Percentiles rank a stretch among this genome's conserved stretches.
phyloP scores from a whole-genome alignment of 78 protist species.

The Monocercomonoides exilis region DNA sequence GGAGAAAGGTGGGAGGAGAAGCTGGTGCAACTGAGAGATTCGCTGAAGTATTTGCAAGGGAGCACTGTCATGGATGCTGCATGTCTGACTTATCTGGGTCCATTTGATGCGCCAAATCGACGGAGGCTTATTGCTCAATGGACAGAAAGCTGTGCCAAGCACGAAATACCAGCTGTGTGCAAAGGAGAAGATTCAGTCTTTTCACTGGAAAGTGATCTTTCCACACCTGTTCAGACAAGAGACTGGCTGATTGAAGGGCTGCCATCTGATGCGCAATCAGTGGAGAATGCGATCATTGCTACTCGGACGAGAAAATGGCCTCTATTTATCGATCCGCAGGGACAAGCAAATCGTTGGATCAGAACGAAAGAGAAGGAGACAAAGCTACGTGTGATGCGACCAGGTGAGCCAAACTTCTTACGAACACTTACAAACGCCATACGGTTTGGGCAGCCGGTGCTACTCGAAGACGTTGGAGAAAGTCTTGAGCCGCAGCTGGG shows the following conservation, averaged over 20 bases:
- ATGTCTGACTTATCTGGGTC: conserved; percentile 61
- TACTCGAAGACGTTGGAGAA: conserved; percentile 65
- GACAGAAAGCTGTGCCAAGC: conserved; percentile 10
- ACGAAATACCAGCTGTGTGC: too few relatives aligned
- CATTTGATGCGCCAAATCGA: conserved; percentile 54
- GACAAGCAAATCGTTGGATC: conserved; percentile 70
- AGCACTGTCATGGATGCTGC: conserved; percentile 53
- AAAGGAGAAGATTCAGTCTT: too few relatives aligned
- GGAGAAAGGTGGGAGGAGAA: conserved; percentile 60
- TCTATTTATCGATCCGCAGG: conserved; percentile 70
- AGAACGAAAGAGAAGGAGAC: conserved; percentile 41
- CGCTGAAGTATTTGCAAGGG: conserved; percentile 56
- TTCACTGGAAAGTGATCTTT: too few relatives aligned
- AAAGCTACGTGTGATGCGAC: conserved; percentile 26
- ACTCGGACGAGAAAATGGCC: conserved; percentile 48
- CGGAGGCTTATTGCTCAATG: conserved; percentile 15
- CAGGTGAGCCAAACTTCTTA: conserved; percentile 37
- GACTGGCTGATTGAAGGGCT: conserved; percentile 25
- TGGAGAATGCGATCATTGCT: conserved; percentile 54
- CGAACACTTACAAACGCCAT: conserved; percentile 40
- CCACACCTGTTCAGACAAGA: too few relatives aligned
- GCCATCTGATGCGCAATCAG: conserved; percentile 55
- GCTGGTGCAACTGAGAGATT: too few relatives aligned
- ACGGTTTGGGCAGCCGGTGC: conserved; percentile 47
- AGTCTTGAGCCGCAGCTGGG: conserved; percentile 54